These are phyloP conservation scores for Xylariaceae sp. DNA, from an alignment of 2,329 filamentous ascomycete species.

Conservation along the genomic window DNA sequence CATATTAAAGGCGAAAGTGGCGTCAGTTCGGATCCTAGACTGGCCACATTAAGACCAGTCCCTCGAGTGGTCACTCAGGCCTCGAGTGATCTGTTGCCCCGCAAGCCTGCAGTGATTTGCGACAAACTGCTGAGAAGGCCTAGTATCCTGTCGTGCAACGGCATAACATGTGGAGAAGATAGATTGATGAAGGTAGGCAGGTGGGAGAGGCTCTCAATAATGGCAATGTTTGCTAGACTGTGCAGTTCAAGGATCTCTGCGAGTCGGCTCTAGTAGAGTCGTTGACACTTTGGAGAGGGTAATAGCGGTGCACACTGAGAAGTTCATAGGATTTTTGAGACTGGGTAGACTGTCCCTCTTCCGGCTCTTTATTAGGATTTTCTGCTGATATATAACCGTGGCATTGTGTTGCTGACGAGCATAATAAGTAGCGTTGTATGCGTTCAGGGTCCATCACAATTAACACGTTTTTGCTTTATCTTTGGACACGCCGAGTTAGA, in stretches of 20 bases:
- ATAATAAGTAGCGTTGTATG: conserved; percentile 12
- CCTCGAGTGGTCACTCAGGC: conserved; percentile 18
- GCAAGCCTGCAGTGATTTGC: conserved; percentile 26
- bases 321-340: conserved; percentile 14
- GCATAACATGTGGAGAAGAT: conserved; percentile 25
- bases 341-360: conserved; percentile 20
- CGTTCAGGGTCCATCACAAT: conserved; percentile 16
- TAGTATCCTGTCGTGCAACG: conserved; percentile 27
- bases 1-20: conserved; percentile 19
- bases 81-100: conserved; percentile 23
- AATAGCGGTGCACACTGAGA: conserved; percentile 20
- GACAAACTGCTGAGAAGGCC: conserved; percentile 25
- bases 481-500: conserved; percentile 17
- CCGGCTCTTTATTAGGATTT: conserved; percentile 2
- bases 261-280: conserved; percentile 25
- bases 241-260: conserved; percentile 24
- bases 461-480: conserved; percentile 12
- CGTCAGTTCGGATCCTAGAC: conserved; percentile 24
- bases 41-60: conserved; percentile 25
- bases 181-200: conserved; percentile 30
- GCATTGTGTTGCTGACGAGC: conserved; percentile 20
- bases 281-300: conserved; percentile 25
- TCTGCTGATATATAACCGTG: conserved; percentile 24
- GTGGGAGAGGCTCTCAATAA: conserved; percentile 25
- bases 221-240: conserved; percentile 29